Base-by-base conservation (phyloP, 179 eudicot genomes). In the Vitellaria paradoxa region DNA sequence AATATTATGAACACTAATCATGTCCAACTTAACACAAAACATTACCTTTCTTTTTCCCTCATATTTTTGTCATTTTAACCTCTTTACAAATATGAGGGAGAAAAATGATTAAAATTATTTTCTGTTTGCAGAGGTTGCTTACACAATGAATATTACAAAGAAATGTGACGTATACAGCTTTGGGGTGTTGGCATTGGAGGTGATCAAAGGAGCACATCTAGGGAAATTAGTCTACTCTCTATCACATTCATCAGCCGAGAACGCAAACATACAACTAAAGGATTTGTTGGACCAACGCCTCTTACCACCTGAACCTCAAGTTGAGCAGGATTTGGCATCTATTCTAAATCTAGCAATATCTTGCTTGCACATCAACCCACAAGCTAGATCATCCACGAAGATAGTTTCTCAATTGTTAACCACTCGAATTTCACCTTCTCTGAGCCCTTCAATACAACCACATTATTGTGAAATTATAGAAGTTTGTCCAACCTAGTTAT, bases 311-410 rank as follows among this genome's bases (percentile, higher is more conserved):
- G 21, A 72, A 1, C 21, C 63, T 2, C 79, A 80, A 71, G 72
- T 60, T 37, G 85, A 70, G 14, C 66, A 74, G 64, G 85, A 84
- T 57, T 21, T 86, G 40, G 82, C 65, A 3, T 46, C 37, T 7
- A 55, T 82, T 47, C 42, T 86, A 68, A 77, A 80, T 55, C 60
- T 86, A 40, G 85, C 87, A 57, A 47, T 80, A 4, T 65, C 67
- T 24, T 86, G 89, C 81, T 45, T 67, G 24, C 9, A 59, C n/a
- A 21, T 59, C 63, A 59, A 59, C 12, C 63, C 63, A 18, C 9
- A 59, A 20, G 21, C 20, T 59, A 59, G 63, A 21, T 23, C 63
- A 59, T 17, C 63, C 63, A 59, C 17, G 63, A 18, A 59, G 23
- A 59, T 20, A 7, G 63, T 59, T 59, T 59, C 63, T 59, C 23